Percentiles rank a stretch among this genome's conserved stretches.
phyloP scores from a whole-genome alignment of 2,329 filamentous ascomycete species.

The Penicillium sp. region DNA sequence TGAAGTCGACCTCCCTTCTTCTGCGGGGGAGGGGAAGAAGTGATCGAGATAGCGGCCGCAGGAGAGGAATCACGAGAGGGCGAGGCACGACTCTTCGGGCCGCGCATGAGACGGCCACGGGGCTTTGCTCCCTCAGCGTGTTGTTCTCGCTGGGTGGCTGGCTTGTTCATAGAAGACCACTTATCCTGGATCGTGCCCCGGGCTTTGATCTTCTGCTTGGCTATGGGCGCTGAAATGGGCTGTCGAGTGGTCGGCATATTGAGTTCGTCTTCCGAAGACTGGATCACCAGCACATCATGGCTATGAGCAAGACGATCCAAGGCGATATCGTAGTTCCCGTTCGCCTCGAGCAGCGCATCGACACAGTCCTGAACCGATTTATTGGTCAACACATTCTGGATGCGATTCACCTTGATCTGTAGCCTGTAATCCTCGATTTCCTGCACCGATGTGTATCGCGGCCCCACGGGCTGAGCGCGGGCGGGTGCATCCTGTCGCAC shows the following conservation, averaged over 20 bases:
- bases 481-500: conserved; percentile 48
- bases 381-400: conserved; percentile 54
- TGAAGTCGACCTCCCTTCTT: conserved; percentile 49
- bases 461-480: conserved; percentile 51
- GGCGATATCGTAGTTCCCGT: conserved; percentile 61
- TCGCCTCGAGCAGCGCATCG: conserved; percentile 55
- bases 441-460: conserved; percentile 49
- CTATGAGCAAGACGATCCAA: conserved; percentile 50
- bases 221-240: conserved; percentile 27
- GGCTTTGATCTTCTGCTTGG: conserved; percentile 59
- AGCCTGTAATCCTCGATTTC: conserved; percentile 57
- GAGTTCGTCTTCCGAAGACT: conserved; percentile 49
- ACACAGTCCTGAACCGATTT: conserved; percentile 53
- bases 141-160: conserved; percentile 20
- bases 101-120: conserved; percentile 44
- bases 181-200: conserved; percentile 63
- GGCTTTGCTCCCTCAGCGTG: conserved; percentile 35
- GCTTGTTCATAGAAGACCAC: conserved; percentile 55
- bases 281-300: conserved; percentile 8
- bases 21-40: conserved; percentile 23
- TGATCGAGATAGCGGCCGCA: conserved; percentile 22
- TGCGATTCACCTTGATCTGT: conserved; percentile 56
- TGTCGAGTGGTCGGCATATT: conserved; percentile 26
- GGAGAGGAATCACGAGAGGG: conserved; percentile 28
- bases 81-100: conserved; percentile 35